Base-by-base conservation (phyloP, 345 rosid genomes). In the Rhodamnia argentea region DNA sequence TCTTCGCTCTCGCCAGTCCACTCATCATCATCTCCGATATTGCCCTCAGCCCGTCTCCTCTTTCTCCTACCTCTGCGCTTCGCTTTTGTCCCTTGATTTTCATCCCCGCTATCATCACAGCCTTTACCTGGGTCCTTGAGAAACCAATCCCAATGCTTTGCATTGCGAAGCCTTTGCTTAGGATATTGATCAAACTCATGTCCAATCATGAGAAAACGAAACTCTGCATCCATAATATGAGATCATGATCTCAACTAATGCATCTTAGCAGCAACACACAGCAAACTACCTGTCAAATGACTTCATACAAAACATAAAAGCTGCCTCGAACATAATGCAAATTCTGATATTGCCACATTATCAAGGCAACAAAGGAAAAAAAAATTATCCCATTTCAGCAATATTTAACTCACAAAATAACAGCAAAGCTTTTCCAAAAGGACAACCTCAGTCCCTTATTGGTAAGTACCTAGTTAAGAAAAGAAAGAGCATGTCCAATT, bases 111-210 rank as follows among this genome's bases (percentile, higher is more conserved):
- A 23, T 89, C 89, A 15, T 91, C 90, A 20, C 87, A 85, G 52
- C 88, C 85, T 53, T 86, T 88, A 24, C 40, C 86, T 20, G 83
- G 64, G 89, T 94, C 98, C 84, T 92, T 94, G 9, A 96, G 84
- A 44, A 94, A 96, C 99, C 98, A 96, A 70, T 94, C 94, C 99
- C 98, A 96, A 52, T 93, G 85, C 88, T 88, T 91, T 8, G 88
- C 27, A 37, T 90, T 86, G 0, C 86, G 53, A 44, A 93, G 89
- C 76, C 89, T 90, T 56, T 89, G 89, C 86, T 92, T 94, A 3
- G 94, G 93, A 54, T 93, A 94, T 55, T 85, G 90, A 87, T 95
- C 95, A 89, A 94, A 95, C 75, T 94, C 98, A 23, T 89, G 93
- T 87, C 96, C 98, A 51, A 93, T 90, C 84, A 93, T 93, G 62